A percentile compares a stretch with the other conserved stretches of the same genome.
These are phyloP conservation scores for Circinella umbellata DNA, from an alignment of 371 early-diverging fungal species.

Conservation along the genomic window DNA sequence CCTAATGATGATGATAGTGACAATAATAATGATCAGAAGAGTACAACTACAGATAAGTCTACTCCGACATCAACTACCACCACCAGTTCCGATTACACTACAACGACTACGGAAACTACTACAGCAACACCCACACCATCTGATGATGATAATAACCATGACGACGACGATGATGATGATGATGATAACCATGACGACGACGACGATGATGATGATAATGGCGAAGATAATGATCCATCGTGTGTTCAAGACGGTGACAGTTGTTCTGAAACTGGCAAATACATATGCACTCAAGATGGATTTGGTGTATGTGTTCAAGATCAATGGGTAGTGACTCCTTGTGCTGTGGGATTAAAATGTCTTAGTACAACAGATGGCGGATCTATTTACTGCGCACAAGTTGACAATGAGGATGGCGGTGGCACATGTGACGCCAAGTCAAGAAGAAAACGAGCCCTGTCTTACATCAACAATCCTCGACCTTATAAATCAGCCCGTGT, in stretches of 20 bases:
- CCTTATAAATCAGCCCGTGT: slow-evolving; percentile 34
- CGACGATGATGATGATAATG: background rate
- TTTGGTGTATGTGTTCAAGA: slow-evolving; percentile 32
- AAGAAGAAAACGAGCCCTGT: background rate
- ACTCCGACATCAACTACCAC: background rate
- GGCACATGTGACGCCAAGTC: slow-evolving; percentile 10
- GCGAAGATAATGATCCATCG: background rate
- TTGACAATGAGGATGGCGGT: slow-evolving; percentile 8
- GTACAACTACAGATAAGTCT: no score
- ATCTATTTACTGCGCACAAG: slow-evolving; percentile 43
- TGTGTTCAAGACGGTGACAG: slow-evolving; percentile 19
- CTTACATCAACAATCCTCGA: slow-evolving; percentile 1
- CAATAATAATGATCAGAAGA: background rate
- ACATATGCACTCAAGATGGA: background rate
- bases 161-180: background rate
- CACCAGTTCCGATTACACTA: background rate
- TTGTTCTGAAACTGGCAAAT: slow-evolving; percentile 21
- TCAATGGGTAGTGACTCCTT: slow-evolving; percentile 30
- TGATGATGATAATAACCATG: background rate
- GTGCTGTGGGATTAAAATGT: slow-evolving; percentile 33
- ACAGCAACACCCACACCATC: background rate
- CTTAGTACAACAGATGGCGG: slow-evolving; percentile 34
- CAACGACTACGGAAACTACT: background rate
- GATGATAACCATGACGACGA: background rate
- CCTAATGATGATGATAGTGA: background rate